These are phyloP conservation scores for Aspergillus floridensis DNA, from an alignment of 2,329 filamentous ascomycete genomes.

Conservation along the genomic window DNA sequence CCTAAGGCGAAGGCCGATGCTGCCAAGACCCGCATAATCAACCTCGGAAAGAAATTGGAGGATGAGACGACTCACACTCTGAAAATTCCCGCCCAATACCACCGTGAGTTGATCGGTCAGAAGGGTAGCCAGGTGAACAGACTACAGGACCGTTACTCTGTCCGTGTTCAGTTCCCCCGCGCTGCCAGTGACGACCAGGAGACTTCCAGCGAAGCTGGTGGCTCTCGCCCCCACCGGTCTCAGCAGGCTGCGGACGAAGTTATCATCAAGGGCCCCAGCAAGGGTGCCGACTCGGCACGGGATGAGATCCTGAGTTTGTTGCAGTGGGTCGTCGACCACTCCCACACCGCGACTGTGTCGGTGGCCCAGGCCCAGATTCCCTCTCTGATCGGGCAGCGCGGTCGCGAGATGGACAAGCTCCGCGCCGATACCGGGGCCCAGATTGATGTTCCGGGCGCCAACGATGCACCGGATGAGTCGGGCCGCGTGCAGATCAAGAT, in stretches of 20 bases:
- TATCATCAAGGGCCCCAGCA: constrained; percentile 83
- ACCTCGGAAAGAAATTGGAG: constrained; percentile 76
- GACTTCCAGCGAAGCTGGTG: constrained; percentile 63
- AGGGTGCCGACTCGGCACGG: constrained; percentile 85
- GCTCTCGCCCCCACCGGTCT: constrained; percentile 59
- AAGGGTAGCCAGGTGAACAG: constrained; percentile 86
- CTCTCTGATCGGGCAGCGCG: constrained; percentile 88
- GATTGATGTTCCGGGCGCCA: constrained; percentile 84
- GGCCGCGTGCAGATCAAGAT: constrained; percentile 81
- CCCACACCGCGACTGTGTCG: constrained; percentile 71
- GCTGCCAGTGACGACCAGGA: constrained; percentile 67
- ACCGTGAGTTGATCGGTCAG: constrained; percentile 87
- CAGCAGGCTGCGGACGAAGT: constrained; percentile 86
- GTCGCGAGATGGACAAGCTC: constrained; percentile 85
- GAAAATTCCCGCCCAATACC: constrained; percentile 90
- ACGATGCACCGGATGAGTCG: constrained; percentile 64
- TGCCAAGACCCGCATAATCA: constrained; percentile 76
- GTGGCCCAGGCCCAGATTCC: constrained; percentile 90
- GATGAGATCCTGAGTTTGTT: constrained; percentile 87
- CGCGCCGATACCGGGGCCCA: constrained; percentile 79
- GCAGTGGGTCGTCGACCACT: constrained; percentile 88
- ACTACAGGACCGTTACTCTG: constrained; percentile 87
- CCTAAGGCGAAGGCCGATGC: constrained; percentile 91
- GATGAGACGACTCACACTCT: constrained; percentile 85
- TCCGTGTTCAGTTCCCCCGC: constrained; percentile 94